Evolutionary conservation across 768 basidiomycete species (phyloP).

Genomic region (Pisolithus albus): DNA sequence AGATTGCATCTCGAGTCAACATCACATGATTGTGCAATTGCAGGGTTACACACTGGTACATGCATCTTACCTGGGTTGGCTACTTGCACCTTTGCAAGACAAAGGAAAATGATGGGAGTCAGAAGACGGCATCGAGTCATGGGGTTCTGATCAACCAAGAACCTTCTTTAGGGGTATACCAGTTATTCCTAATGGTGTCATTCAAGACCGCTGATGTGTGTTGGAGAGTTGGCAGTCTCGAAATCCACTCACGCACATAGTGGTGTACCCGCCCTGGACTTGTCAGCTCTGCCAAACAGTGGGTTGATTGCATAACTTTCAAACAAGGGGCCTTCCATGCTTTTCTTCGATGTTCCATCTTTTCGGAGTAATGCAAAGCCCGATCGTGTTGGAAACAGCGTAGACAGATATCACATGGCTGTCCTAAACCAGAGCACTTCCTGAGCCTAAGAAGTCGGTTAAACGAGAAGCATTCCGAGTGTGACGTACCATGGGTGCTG

Average conservation of each 20-base stretch:
- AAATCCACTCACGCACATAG: neutral
- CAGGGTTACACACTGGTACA: too few species aligned
- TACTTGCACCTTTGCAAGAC: neutral
- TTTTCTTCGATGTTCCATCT: too few species aligned
- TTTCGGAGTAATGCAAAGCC: too few species aligned
- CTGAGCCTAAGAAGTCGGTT: too few species aligned
- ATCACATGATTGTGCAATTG: too few species aligned
- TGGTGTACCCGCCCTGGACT: slow-evolving; percentile 4
- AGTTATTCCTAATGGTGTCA: slow-evolving; percentile 20
- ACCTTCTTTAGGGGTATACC: neutral
- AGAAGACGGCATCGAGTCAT: slow-evolving; percentile 18
- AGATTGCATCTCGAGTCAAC: too few species aligned
- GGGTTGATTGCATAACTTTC: slow-evolving; percentile 1
- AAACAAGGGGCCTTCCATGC: too few species aligned
- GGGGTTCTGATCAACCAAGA: slow-evolving; percentile 4
- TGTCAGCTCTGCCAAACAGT: neutral
- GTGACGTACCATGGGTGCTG: too few species aligned
- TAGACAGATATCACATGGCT: too few species aligned
- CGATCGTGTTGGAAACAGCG: too few species aligned
- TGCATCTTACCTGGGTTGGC: slow-evolving; percentile 13
- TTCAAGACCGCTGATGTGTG: neutral
- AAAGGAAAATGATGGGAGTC: slow-evolving; percentile 21
- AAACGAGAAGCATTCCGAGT: too few species aligned
- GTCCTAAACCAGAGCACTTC: too few species aligned
- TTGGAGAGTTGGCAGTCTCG: slow-evolving; percentile 12